Evolutionary conservation across 805 yeast species (phyloP), one percentile per base, ranked within the genome.

Genomic region (Ogataea methanolica): DNA sequence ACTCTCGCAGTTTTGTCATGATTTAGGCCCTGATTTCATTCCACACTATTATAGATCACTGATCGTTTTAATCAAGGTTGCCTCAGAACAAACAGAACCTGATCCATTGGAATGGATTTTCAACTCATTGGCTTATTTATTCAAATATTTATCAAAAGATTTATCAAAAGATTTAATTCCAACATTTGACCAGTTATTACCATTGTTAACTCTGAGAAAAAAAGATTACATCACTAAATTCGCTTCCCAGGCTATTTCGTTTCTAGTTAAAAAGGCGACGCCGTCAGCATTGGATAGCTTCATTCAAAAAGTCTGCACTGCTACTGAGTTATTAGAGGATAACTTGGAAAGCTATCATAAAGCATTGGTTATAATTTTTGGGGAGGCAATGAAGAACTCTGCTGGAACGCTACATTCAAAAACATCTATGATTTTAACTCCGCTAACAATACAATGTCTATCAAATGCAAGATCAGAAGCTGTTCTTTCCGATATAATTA

Each of bases 161-260:
- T 63, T 94, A 42, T 74, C 83, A 0, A 68, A 75, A 22, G 85
- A 88, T 57, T 67, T 90, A 49, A 58, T 73, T 16, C 85, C 88
- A 8, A 89, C 97, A 0, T 88, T 86, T 62, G 71, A 74, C 33
- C 60, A 77, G 5, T 69, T 90, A 12, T 65, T 80, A 33, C 91
- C 95, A 0, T 65, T 89, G 21, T 69, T 92, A 46, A 77, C 78
- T 34, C 67, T 80, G 44, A 73, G 74, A 47, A 66, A 69, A 17
- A 85, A 83, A 55, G 79, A 79, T 26, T 81, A 85, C 53, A 74
- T 91, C 34, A 74, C 88, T 1, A 75, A 95, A 51, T 94, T 92
- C 58, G 82, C 96, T 19, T 90, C 97, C 0, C 97, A 92, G 65
- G 94, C 97, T 0, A 65, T 92, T 41, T 87, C 97, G 0, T 94